Evolutionary conservation across 495 filamentous ascomycete genomes (phyloP).

Genomic region (Glutinoglossum americanum): DNA sequence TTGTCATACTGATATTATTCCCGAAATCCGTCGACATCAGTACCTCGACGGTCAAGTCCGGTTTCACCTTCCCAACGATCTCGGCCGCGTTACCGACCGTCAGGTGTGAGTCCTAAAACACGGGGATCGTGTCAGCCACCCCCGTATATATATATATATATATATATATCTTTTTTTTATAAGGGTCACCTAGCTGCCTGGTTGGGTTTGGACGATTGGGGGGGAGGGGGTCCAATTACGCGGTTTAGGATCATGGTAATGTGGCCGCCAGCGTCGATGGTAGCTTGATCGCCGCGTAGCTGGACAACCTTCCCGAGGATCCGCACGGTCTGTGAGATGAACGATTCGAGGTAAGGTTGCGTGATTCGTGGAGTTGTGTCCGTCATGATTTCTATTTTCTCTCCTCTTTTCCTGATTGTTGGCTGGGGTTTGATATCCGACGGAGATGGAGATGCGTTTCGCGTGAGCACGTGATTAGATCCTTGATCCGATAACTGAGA

Average conservation of each 20-base stretch:
- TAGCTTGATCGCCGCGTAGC: slow-evolving; percentile 20
- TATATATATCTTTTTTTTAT: too few relatives aligned
- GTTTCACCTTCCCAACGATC: slow-evolving; percentile 77
- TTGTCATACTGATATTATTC: slow-evolving; percentile 37
- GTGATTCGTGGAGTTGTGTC: slow-evolving; percentile 23
- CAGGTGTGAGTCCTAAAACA: slow-evolving; percentile 48
- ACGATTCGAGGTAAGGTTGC: slow-evolving; percentile 17
- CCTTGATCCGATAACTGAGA: not conserved
- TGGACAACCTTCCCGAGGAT: slow-evolving; percentile 22
- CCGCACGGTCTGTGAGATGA: slow-evolving; percentile 19
- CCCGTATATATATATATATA: not conserved
- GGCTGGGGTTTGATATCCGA: not conserved
- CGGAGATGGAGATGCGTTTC: not conserved
- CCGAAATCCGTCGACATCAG: slow-evolving; percentile 65
- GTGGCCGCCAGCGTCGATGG: slow-evolving; percentile 19
- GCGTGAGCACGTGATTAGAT: not conserved
- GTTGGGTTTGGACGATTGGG: too few relatives aligned
- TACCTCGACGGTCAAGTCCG: slow-evolving; percentile 54
- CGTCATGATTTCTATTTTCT: slow-evolving; percentile 7
- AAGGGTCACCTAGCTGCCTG: too few relatives aligned
- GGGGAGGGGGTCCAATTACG: slow-evolving; percentile 9
- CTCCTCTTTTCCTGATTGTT: not conserved
- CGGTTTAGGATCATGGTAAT: slow-evolving; percentile 18
- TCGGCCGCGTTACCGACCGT: slow-evolving; percentile 61
- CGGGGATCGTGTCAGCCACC: too few relatives aligned